Conservation (phyloP, 2,329 filamentous ascomycete genomes). For the Aspergillus sclerotialis region DNA sequence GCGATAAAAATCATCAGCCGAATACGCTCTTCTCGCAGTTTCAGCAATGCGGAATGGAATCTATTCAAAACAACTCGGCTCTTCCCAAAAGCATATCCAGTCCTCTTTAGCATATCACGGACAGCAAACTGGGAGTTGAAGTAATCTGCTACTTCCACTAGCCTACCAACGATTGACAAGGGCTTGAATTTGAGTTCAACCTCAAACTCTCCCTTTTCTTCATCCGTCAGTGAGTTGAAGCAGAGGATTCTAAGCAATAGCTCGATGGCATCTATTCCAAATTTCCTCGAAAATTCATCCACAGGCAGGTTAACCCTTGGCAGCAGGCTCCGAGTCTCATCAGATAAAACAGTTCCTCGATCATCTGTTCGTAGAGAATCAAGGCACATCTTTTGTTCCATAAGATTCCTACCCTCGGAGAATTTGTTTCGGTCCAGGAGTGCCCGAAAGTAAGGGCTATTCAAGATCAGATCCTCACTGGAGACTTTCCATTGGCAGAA, state of each 20-base stretch:
- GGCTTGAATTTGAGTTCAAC: conserved; percentile 19
- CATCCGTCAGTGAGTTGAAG: conserved; percentile 17
- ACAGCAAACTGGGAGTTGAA: conserved; percentile 27
- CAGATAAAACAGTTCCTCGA: neutral
- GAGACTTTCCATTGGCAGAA: conserved; percentile 26
- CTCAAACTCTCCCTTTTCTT: conserved; percentile 13
- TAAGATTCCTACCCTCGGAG: conserved; percentile 30
- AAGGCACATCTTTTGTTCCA: conserved; percentile 17
- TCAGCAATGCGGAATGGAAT: conserved; percentile 20
- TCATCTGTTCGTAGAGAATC: neutral
- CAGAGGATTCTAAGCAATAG: conserved; percentile 26
- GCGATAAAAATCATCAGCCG: conserved; percentile 35
- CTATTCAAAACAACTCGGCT: conserved; percentile 16
- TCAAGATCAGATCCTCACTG: conserved; percentile 22
- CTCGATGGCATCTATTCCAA: conserved; percentile 26
- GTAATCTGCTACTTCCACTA: conserved; percentile 26
- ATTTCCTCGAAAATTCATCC: conserved; percentile 17
- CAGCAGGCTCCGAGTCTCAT: conserved; percentile 4
- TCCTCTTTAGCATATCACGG: conserved; percentile 12
- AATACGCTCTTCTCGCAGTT: conserved; percentile 30
- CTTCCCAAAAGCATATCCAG: conserved; percentile 25
- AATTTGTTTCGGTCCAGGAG: conserved; percentile 38
- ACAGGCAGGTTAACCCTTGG: conserved; percentile 22
- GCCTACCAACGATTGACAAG: conserved; percentile 23
- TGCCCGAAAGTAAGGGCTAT: conserved; percentile 34